phyloP scores from a whole-genome alignment of 805 yeast genomes.

The Candida xyloterini region DNA sequence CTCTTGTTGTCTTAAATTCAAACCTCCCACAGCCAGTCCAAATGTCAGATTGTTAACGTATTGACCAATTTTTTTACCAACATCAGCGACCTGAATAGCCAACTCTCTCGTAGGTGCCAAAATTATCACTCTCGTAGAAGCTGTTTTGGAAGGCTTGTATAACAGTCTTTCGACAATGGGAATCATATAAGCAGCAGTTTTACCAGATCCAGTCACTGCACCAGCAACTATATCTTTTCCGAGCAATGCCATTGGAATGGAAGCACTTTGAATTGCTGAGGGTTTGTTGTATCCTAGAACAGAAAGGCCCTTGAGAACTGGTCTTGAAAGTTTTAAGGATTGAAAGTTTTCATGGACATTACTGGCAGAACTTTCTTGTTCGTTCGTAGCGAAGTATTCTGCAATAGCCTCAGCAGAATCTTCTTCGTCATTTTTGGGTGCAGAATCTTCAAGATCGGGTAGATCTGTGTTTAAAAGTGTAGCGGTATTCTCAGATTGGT shows the following conservation, averaged over 20 bases:
- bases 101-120: slow-evolving; percentile 96
- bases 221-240: slow-evolving; percentile 99
- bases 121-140: slow-evolving; percentile 87
- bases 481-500: slow-evolving; percentile 20
- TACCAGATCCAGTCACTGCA: slow-evolving; percentile 99
- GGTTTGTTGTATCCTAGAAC: slow-evolving; percentile 84
- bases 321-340: slow-evolving; percentile 80
- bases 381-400: slow-evolving; percentile 65
- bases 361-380: slow-evolving; percentile 41
- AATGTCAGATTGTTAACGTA: slow-evolving; percentile 74
- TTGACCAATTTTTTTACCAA: slow-evolving; percentile 79
- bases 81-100: slow-evolving; percentile 94
- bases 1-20: slow-evolving; percentile 92
- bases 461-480: neutral
- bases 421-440: slow-evolving; percentile 37
- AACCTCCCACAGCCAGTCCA: slow-evolving; percentile 97
- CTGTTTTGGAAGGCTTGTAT: slow-evolving; percentile 80
- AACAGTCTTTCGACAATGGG: slow-evolving; percentile 91
- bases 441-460: slow-evolving; percentile 3
- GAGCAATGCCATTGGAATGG: slow-evolving; percentile 86
- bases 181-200: slow-evolving; percentile 96
- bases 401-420: slow-evolving; percentile 84
- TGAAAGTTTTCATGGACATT: slow-evolving; percentile 65
- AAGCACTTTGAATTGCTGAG: slow-evolving; percentile 89
- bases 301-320: slow-evolving; percentile 78